Conservation (phyloP, 352 stramenopile genomes). For the Thraustochytrium striatum region DNA sequence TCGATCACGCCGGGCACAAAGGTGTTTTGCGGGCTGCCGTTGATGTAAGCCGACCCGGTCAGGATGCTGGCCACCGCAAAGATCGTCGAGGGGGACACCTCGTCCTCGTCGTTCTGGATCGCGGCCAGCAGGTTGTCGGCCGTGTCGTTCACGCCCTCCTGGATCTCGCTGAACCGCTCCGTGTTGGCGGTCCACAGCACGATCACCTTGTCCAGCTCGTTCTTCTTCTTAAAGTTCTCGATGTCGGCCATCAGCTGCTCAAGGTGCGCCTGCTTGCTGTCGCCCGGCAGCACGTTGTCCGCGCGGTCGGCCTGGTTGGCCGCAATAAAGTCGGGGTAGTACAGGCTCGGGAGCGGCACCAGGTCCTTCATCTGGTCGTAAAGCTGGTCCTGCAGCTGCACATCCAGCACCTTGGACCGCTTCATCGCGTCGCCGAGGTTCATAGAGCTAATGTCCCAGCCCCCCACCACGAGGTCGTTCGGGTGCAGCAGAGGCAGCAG, state of each 20-base stretch:
- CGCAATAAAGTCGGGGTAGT: conserved; percentile 98
- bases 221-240: conserved; percentile 89
- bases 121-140: conserved; percentile 90
- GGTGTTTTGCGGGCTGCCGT: conserved; percentile 98
- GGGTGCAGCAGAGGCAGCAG: conserved; percentile 95
- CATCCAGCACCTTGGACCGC: conserved; percentile 87
- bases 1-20: conserved; percentile 97
- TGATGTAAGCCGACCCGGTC: conserved; percentile 98
- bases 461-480: conserved; percentile 94
- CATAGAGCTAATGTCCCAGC: conserved; percentile 95
- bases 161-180: conserved; percentile 93
- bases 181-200: conserved; percentile 99
- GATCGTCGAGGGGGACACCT: conserved; percentile 90
- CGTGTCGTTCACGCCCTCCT: conserved; percentile 97
- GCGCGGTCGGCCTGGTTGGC: conserved; percentile 96
- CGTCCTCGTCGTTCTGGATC: conserved; percentile 86
- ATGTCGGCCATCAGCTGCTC: conserved; percentile 79
- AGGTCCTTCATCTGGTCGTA: conserved; percentile 93
- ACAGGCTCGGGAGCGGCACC: conserved; percentile 91
- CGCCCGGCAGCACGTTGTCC: conserved; percentile 92
- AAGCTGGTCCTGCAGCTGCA: conserved; percentile 93
- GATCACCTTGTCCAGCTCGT: conserved; percentile 94
- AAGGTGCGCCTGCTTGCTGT: conserved; percentile 77
- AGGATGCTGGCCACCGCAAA: conserved; percentile 97
- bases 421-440: conserved; percentile 96